phyloP scores from a whole-genome alignment of 1,284 basidiomycete genomes.

The Sporisorium exsertum region DNA sequence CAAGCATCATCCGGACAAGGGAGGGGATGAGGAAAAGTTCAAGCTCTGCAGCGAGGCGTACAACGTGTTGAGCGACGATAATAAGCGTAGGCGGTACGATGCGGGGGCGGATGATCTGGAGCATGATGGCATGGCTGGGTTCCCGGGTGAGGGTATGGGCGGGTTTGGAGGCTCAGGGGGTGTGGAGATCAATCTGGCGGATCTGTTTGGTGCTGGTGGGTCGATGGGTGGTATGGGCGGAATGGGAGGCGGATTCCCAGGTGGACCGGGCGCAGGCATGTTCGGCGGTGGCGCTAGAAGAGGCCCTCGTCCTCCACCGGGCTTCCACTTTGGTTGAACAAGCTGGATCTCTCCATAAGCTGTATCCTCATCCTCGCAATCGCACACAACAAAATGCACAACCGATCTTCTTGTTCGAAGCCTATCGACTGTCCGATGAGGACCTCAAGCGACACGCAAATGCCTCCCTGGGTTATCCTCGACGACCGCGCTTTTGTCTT shows the following conservation, averaged over 20 bases:
- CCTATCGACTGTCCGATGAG: no score
- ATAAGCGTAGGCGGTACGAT: slow-evolving; percentile 66
- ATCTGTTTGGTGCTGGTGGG: slow-evolving; percentile 62
- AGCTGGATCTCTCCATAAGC: neutral
- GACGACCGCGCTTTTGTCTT: no score
- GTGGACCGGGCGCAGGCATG: slow-evolving; percentile 44
- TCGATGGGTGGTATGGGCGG: slow-evolving; percentile 54
- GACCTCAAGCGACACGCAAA: no score
- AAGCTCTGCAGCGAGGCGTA: slow-evolving; percentile 68
- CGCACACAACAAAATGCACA: neutral
- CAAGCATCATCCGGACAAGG: slow-evolving; percentile 69
- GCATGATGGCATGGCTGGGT: slow-evolving; percentile 45
- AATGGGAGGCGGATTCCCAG: slow-evolving; percentile 16
- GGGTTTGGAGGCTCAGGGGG: slow-evolving; percentile 56
- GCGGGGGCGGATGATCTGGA: slow-evolving; percentile 66
- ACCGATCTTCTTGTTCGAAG: no score
- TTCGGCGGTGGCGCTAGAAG: slow-evolving; percentile 30
- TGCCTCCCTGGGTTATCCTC: no score
- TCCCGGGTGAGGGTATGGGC: slow-evolving; percentile 21
- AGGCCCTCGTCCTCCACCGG: slow-evolving; percentile 42
- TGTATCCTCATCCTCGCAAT: neutral
- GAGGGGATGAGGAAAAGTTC: slow-evolving; percentile 69
- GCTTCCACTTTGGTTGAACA: slow-evolving; percentile 49
- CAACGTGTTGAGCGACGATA: slow-evolving; percentile 59
- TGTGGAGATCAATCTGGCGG: slow-evolving; percentile 63